Evolutionary conservation across 1,284 basidiomycete genomes (phyloP).

Genomic region (Gomphus sp.): DNA sequence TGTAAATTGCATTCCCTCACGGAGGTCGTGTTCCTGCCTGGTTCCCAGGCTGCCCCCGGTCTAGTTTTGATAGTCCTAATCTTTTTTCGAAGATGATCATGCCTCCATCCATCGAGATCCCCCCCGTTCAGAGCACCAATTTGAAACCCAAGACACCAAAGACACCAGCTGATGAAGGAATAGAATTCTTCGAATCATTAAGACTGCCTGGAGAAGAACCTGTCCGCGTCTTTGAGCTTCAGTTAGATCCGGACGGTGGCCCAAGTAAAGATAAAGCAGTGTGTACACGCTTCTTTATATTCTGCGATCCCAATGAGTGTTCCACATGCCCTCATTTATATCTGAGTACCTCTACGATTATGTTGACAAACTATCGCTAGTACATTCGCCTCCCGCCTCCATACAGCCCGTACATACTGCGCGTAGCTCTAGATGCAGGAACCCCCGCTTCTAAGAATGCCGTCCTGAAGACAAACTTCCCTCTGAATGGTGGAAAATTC

Average conservation of each 20-base stretch:
- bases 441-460: conserved; percentile 83
- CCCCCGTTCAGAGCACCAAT: neutral
- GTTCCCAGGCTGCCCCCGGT: no score
- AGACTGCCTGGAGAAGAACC: conserved; percentile 46
- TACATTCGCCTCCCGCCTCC: conserved; percentile 93
- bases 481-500: conserved; percentile 82
- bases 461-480: conserved; percentile 90
- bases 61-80: neutral
- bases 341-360: neutral
- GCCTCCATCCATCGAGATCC: neutral
- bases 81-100: neutral
- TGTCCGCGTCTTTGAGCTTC: conserved; percentile 77
- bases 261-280: conserved; percentile 79
- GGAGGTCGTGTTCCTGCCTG: no score
- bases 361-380: conserved; percentile 30
- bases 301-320: neutral
- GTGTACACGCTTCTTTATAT: conserved; percentile 24
- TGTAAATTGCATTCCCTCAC: no score
- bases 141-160: conserved; percentile 46
- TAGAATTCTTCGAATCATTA: conserved; percentile 74
- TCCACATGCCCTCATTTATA: neutral
- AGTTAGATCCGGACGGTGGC: conserved; percentile 81
- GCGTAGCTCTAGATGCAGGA: conserved; percentile 84
- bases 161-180: conserved; percentile 86
- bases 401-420: conserved; percentile 78